Evolutionary conservation across 2,329 filamentous ascomycete species (phyloP).

Genomic region (Fusarium temperatum): DNA sequence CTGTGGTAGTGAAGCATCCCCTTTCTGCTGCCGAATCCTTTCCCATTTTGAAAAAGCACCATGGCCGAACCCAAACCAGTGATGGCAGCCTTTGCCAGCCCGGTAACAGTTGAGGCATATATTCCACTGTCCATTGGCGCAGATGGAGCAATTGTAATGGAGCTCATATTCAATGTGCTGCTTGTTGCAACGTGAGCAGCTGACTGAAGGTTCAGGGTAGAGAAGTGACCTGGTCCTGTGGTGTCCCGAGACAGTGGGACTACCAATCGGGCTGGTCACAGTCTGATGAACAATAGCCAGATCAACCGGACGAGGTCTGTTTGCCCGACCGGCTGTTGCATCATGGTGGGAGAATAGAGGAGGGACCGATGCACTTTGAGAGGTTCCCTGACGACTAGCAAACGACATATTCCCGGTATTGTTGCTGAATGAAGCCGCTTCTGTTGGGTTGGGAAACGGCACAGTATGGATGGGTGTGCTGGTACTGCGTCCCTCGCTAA

Average conservation of each 20-base stretch:
- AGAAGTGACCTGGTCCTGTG: slow-evolving; percentile 58
- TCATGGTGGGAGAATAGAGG: slow-evolving; percentile 34
- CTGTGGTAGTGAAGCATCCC: slow-evolving; percentile 52
- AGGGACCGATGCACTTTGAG: slow-evolving; percentile 1
- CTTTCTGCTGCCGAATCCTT: slow-evolving; percentile 52
- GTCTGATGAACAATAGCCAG: slow-evolving; percentile 50
- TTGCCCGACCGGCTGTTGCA: slow-evolving; percentile 26
- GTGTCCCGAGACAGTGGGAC: slow-evolving; percentile 47
- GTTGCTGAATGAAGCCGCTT: slow-evolving; percentile 25
- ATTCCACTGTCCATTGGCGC: slow-evolving; percentile 76
- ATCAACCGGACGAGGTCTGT: slow-evolving; percentile 50
- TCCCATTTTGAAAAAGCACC: slow-evolving; percentile 76
- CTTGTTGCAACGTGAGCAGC: slow-evolving; percentile 76
- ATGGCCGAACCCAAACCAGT: slow-evolving; percentile 90
- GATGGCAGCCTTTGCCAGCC: slow-evolving; percentile 76
- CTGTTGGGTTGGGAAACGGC: slow-evolving; percentile 33
- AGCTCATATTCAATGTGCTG: slow-evolving; percentile 83
- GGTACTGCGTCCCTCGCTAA: slow-evolving; percentile 55
- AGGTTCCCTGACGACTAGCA: slow-evolving; percentile 47
- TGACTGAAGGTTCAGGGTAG: slow-evolving; percentile 76
- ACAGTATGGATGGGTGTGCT: slow-evolving; percentile 49
- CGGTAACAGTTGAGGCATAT: slow-evolving; percentile 86
- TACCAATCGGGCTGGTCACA: slow-evolving; percentile 45
- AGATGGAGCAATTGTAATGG: slow-evolving; percentile 83
- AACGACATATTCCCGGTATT: slow-evolving; percentile 47